Conservation (phyloP, 345 rosid genomes). For the Anacardium occidentale region DNA sequence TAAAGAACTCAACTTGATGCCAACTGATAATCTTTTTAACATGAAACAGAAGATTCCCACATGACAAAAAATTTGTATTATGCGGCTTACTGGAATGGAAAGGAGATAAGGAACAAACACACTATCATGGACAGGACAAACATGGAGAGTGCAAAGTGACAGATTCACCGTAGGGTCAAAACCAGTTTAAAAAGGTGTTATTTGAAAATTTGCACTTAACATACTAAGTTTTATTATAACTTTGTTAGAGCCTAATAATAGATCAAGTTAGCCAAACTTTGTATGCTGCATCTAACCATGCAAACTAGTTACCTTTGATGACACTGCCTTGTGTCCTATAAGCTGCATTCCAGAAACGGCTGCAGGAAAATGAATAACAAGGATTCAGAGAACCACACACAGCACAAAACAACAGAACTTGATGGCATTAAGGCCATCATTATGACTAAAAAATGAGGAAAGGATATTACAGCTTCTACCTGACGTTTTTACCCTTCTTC, state of each 20-base stretch:
- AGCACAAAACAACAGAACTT: not conserved
- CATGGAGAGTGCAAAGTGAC: not conserved
- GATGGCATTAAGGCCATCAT: constrained; percentile 4
- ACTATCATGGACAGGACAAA: not conserved
- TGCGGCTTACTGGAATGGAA: not conserved
- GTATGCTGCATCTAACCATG: constrained; percentile 1
- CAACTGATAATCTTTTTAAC: not conserved
- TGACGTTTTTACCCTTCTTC: constrained; percentile 57
- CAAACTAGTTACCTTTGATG: constrained; percentile 56
- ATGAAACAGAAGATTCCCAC: not conserved
- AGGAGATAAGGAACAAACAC: not conserved
- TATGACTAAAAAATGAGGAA: constrained; percentile 2
- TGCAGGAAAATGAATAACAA: constrained; percentile 28
- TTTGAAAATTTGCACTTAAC: not conserved
- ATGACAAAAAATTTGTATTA: not conserved
- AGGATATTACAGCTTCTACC: constrained; percentile 42
- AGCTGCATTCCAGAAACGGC: constrained; percentile 50
- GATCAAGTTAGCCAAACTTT: not conserved
- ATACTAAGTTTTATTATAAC: not conserved
- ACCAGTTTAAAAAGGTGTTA: not conserved
- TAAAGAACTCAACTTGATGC: not conserved
- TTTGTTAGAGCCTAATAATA: not conserved
- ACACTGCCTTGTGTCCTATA: constrained; percentile 35
- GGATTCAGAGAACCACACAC: not conserved
- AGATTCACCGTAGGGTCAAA: not conserved